Evolutionary conservation across 495 filamentous ascomycete species (phyloP), one percentile per base, ranked within the genome.

Genomic region (Neurospora hispaniola): DNA sequence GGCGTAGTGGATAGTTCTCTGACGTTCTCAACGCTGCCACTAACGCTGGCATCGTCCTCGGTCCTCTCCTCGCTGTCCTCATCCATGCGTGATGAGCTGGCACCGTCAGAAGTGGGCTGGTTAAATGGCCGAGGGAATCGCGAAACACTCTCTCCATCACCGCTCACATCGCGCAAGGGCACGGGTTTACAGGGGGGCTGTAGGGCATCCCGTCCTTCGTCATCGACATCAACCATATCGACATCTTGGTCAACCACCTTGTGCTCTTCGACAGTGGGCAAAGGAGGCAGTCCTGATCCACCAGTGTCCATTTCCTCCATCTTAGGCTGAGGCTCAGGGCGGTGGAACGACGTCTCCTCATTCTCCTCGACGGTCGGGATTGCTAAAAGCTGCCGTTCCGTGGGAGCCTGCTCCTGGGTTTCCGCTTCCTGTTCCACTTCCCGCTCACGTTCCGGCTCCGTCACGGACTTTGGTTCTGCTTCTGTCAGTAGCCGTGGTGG

Each of bases 11-110:
- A 86, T 66, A 78, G 80, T 72, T 82, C 80, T 54, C 84, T 78
- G 46, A 86, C 81, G 72, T 81, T 75, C 70, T 82, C 81, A 70
- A 85, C 77, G n/a, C 80, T 82, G 69, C 88, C 86, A 73, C 88
- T 87, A 73, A 85, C 82, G 70, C 84, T 85, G 72, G 87, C 91
- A 54, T 86, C 82, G 70, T 88, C 88, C 79, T 93, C 90, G 31
- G 91, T 85, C 70, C 89, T 87, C 69, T 84, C 82, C 41, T 86
- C 85, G 44, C 85, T 85, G 35, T 83, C 83, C 46, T 82, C 83
- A 11, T 76, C 79, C 44, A 72, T 72, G 9, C 70, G 59, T 12
- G 76, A 79, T 35, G 75, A 73, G 40, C 54, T 77, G 35, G 62
- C 74, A 8, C 69, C 42, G 6, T 18, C 73, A 8, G 71, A 76